Conservation (phyloP, 2,329 filamentous ascomycete species). For the Epichloe sibirici region DNA sequence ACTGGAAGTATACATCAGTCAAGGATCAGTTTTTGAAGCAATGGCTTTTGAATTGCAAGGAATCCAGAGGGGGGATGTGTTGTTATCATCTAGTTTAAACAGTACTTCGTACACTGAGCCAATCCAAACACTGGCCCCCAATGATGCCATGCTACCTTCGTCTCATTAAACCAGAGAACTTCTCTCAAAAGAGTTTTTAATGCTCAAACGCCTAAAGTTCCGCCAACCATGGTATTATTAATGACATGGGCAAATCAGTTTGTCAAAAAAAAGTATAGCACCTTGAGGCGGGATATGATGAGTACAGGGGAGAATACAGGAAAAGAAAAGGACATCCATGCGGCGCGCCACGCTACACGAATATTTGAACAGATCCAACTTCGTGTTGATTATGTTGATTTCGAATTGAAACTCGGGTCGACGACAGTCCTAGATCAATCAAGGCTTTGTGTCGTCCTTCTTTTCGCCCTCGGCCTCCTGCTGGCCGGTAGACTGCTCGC, state of each 20-base stretch:
- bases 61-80: slow-evolving; percentile 40
- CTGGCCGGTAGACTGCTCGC: slow-evolving; percentile 37
- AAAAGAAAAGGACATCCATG: slow-evolving; percentile 22
- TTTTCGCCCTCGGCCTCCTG: slow-evolving; percentile 56
- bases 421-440: slow-evolving; percentile 34
- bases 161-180: slow-evolving; percentile 30
- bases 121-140: slow-evolving; percentile 28
- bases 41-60: not conserved
- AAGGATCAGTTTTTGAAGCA: not conserved
- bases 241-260: slow-evolving; percentile 31
- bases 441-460: slow-evolving; percentile 62
- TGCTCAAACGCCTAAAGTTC: slow-evolving; percentile 37
- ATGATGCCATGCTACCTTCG: slow-evolving; percentile 27
- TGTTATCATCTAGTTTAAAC: slow-evolving; percentile 37
- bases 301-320: slow-evolving; percentile 36
- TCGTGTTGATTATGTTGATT: not conserved
- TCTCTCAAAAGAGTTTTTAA: slow-evolving; percentile 32
- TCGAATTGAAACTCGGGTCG: not conserved
- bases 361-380: slow-evolving; percentile 18
- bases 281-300: slow-evolving; percentile 33
- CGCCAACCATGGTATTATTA: slow-evolving; percentile 35
- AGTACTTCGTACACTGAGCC: slow-evolving; percentile 17
- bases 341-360: slow-evolving; percentile 19
- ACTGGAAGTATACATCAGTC: not conserved
- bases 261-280: slow-evolving; percentile 21